Evolutionary conservation across 768 basidiomycete species (phyloP), one percentile per base, ranked within the genome.

Genomic region (Pluteus cervinus): DNA sequence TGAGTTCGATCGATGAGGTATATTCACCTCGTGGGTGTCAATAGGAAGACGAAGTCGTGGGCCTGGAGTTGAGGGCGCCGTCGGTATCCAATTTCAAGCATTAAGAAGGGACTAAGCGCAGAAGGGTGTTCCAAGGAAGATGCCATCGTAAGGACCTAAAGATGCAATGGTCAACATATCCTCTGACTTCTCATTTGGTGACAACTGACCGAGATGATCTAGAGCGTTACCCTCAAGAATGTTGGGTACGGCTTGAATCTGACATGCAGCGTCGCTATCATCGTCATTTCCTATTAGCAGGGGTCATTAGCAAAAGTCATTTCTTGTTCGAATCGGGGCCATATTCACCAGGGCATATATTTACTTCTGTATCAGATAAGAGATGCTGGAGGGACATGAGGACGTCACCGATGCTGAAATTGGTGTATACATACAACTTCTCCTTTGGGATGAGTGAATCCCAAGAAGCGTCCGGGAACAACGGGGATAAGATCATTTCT

Each of bases 301-400:
- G 28, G 17, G 22, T 30, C 17, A 9, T 25, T 22, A n/a, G 17
- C 21, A 8, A 16, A 25, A 17, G 2, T 14, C 17, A 14, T 4
- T 20, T 21, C 8, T 11, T 22, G 10, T 22, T 25, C 29, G 15
- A 25, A 15, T 15, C 36, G 23, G 12, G 32, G 14, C 15, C 20
- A n/a, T n/a, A 48, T 50, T 23, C 31, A 61, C 65, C 65, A 24
- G 65, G 49, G 41, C 67, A 69, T n/a, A n/a, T n/a, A 23, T 59
- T 48, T 12, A 63, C 56, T 29, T 57, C 63, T 26, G 54, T 53
- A 4, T 55, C 62, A 2, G 58, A 53, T 11, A 63, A 54, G 36
- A 74, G 37, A 29, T 80, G 72, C 43, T 77, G 75, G 10, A 76
- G n/a, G n/a, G n/a, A n/a, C n/a, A n/a, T n/a, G n/a, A n/a, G n/a